phyloP scores from a whole-genome alignment of 768 basidiomycete genomes.

The Podaxis sp. region DNA sequence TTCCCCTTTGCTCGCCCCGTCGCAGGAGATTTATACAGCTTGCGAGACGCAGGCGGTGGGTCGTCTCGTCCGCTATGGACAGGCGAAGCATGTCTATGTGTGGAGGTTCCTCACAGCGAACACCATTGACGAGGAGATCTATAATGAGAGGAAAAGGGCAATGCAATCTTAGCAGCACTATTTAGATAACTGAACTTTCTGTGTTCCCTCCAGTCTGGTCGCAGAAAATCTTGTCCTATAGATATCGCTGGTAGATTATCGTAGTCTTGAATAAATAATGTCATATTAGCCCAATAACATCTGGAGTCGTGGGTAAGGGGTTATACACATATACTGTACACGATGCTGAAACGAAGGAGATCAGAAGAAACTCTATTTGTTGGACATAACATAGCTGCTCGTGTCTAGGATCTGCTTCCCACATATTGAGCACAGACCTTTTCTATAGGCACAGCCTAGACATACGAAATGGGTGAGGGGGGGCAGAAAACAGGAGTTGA shows the following conservation, averaged over 20 bases:
- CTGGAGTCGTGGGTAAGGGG: not conserved
- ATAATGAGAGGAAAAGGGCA: slow-evolving; percentile 44
- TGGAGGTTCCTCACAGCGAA: slow-evolving; percentile 82
- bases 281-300: not conserved
- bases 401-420: slow-evolving; percentile 86
- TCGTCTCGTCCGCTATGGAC: slow-evolving; percentile 79
- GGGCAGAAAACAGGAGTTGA: slow-evolving; percentile 1
- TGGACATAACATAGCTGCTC: slow-evolving; percentile 79
- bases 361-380: slow-evolving; percentile 45
- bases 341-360: not conserved
- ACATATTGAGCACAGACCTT: slow-evolving; percentile 83
- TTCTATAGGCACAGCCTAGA: slow-evolving; percentile 83
- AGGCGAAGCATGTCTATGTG: slow-evolving; percentile 73
- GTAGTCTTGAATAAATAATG: not conserved
- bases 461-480: slow-evolving; percentile 9
- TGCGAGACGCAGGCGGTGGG: slow-evolving; percentile 83
- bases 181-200: not conserved
- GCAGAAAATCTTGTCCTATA: not conserved
- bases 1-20: slow-evolving; percentile 80
- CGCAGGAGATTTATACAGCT: slow-evolving; percentile 81
- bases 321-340: not conserved
- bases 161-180: slow-evolving; percentile 1
- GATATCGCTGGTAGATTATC: not conserved
- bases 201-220: not conserved
- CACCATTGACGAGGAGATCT: slow-evolving; percentile 88